Conservation (phyloP, 306 rosid species). For the Citrullus amarus region DNA sequence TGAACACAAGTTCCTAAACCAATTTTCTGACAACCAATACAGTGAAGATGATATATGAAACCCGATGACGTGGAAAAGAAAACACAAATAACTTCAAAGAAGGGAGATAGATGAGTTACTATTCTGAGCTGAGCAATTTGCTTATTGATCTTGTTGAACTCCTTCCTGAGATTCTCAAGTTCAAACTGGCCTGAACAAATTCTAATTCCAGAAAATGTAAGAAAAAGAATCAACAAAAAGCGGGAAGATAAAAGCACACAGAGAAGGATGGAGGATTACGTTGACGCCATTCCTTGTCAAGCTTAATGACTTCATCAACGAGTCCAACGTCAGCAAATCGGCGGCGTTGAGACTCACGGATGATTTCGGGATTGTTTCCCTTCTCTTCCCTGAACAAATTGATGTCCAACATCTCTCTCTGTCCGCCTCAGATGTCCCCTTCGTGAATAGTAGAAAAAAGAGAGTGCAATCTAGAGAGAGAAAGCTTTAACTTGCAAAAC, state of each 20-base stretch:
- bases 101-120: slow-evolving; percentile 17
- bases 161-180: slow-evolving; percentile 57
- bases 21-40: not conserved
- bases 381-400: slow-evolving; percentile 80
- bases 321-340: slow-evolving; percentile 63
- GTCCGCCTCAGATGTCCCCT: not conserved
- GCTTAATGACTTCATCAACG: slow-evolving; percentile 70
- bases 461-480: too few relatives aligned
- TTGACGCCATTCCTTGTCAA: slow-evolving; percentile 86
- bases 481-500: too few relatives aligned
- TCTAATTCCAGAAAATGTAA: too few relatives aligned
- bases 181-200: slow-evolving; percentile 49
- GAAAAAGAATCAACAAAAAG: not conserved
- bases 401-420: slow-evolving; percentile 53
- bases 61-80: not conserved
- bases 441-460: too few relatives aligned
- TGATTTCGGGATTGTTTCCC: slow-evolving; percentile 69
- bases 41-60: not conserved
- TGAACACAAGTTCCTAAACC: not conserved
- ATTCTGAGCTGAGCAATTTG: slow-evolving; percentile 52
- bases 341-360: slow-evolving; percentile 93
- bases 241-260: not conserved
- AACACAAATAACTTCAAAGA: not conserved
- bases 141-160: slow-evolving; percentile 69
- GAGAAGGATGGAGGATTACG: slow-evolving; percentile 27